Evolutionary conservation across 2,329 filamentous ascomycete genomes (phyloP).

Genomic region (Verticillium klebahnii): DNA sequence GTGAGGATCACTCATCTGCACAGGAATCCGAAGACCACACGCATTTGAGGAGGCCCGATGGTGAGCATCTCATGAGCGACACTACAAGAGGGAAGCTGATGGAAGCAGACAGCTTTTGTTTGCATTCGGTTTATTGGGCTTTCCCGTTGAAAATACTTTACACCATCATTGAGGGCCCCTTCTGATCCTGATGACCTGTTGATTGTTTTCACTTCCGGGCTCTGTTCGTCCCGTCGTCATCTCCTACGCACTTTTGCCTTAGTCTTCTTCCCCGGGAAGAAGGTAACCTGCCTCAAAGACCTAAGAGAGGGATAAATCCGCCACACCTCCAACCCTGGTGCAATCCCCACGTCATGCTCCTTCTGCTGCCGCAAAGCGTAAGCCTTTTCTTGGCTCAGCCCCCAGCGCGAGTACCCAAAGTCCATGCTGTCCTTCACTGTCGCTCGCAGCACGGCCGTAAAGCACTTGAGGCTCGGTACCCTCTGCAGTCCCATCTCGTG

Average conservation of each 20-base stretch:
- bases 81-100: too few relatives aligned
- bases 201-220: too few relatives aligned
- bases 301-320: not conserved
- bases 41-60: too few relatives aligned
- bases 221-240: not conserved
- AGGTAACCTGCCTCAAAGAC: not conserved
- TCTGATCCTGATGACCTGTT: too few relatives aligned
- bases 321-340: not conserved
- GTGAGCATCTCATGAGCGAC: too few relatives aligned
- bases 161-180: too few relatives aligned
- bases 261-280: not conserved
- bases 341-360: slow-evolving; percentile 5
- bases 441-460: slow-evolving; percentile 27
- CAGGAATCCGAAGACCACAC: too few relatives aligned
- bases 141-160: too few relatives aligned
- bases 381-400: not conserved
- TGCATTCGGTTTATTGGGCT: too few relatives aligned
- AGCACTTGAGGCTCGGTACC: slow-evolving; percentile 15
- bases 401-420: slow-evolving; percentile 23
- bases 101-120: too few relatives aligned
- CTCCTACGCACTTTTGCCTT: not conserved
- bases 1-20: too few relatives aligned
- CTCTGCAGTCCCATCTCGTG: slow-evolving; percentile 33
- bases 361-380: slow-evolving; percentile 1
- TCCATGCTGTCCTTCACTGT: slow-evolving; percentile 27